phyloP scores from a whole-genome alignment of 2,329 filamentous ascomycete genomes.

The Epichloe elymi region DNA sequence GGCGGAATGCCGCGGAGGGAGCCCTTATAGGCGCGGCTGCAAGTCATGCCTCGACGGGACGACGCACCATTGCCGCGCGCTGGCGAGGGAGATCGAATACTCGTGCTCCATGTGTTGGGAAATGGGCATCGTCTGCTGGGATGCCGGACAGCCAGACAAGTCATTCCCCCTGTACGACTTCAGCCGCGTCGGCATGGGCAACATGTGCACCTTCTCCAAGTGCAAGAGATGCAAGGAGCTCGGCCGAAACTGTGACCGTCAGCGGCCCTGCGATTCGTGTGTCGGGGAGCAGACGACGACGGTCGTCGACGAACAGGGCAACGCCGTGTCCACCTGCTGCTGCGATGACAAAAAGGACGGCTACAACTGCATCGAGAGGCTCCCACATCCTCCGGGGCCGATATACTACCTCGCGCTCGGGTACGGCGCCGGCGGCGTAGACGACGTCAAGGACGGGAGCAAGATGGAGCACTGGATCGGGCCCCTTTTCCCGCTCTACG shows the following conservation, averaged over 20 bases:
- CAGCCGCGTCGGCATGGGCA: constrained; percentile 19
- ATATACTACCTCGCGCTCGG: constrained; percentile 23
- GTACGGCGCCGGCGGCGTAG: constrained; percentile 16
- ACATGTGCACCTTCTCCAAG: constrained; percentile 12
- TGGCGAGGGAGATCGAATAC: constrained; percentile 4
- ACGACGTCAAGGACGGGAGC: constrained; percentile 13
- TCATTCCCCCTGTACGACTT: constrained; percentile 16
- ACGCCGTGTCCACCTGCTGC: constrained; percentile 4
- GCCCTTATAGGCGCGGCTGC: constrained; percentile 9
- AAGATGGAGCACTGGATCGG: constrained; percentile 16
- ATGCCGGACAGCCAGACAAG: neutral
- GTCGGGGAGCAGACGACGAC: constrained; percentile 2
- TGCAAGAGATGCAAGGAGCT: constrained; percentile 14
- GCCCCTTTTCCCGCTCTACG: constrained; percentile 8
- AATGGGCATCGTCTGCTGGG: constrained; percentile 17
- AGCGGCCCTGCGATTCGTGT: constrained; percentile 26
- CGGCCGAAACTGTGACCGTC: constrained; percentile 20
- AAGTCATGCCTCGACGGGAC: constrained; percentile 5
- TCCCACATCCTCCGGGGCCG: constrained; percentile 10
- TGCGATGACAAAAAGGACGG: constrained; percentile 3
- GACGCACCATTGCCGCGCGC: constrained; percentile 10
- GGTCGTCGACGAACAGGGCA: neutral
- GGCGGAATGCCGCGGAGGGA: constrained; percentile 8
- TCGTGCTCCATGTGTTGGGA: constrained; percentile 17
- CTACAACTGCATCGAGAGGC: constrained; percentile 9